Evolutionary conservation across 331 rosid genomes (phyloP).

Genomic region (Cydonia oblonga): DNA sequence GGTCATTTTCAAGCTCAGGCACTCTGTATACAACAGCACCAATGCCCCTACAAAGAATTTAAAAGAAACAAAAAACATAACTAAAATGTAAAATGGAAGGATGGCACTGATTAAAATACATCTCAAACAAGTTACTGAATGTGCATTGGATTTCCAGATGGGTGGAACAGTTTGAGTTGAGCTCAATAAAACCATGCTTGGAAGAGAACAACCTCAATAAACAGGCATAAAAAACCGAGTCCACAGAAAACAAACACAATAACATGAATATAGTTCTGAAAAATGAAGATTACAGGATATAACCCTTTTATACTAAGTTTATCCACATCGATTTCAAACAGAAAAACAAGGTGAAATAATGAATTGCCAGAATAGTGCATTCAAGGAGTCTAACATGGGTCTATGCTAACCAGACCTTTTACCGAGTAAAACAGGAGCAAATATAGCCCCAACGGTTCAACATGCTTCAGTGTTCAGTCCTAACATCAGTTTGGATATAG

Average conservation of each 20-base stretch:
- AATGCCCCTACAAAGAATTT: constrained; percentile 40
- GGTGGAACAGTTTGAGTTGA: neutral
- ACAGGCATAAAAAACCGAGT: neutral
- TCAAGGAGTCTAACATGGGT: neutral
- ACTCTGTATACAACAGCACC: constrained; percentile 74
- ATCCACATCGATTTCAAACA: neutral
- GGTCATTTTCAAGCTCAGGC: constrained; percentile 51
- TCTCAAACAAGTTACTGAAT: neutral
- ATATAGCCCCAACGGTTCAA: neutral
- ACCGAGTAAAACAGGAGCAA: neutral
- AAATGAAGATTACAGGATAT: neutral
- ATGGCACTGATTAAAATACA: neutral
- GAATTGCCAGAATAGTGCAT: neutral
- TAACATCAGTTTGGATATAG: neutral
- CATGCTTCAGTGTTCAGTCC: neutral
- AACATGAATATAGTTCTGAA: neutral
- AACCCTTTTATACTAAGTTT: neutral
- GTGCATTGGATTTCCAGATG: neutral
- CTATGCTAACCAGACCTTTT: neutral
- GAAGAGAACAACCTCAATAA: neutral
- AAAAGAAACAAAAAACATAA: neutral
- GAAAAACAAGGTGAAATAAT: neutral
- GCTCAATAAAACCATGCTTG: neutral
- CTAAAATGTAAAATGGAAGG: neutral
- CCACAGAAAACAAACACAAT: neutral